phyloP scores from a whole-genome alignment of 768 basidiomycete genomes.

The Trametes cubensis region DNA sequence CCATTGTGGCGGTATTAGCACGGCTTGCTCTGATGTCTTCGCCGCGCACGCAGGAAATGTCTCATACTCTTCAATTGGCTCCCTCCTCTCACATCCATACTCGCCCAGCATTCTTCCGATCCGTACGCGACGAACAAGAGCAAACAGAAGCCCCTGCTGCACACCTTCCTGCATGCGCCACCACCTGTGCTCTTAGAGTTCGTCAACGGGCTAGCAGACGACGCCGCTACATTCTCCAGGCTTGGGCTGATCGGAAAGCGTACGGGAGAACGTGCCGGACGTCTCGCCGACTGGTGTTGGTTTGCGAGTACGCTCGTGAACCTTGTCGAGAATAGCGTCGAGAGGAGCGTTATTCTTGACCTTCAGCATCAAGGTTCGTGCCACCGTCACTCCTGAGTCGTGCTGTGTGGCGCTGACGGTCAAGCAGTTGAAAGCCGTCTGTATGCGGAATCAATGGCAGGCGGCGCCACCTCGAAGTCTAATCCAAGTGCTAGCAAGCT shows the following conservation, averaged over 20 bases:
- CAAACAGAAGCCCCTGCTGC: conserved; percentile 60
- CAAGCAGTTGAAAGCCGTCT: conserved; percentile 67
- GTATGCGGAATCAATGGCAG: conserved; percentile 73
- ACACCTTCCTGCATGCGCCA: conserved; percentile 75
- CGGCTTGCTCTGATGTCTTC: background rate
- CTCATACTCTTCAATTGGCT: conserved; percentile 87
- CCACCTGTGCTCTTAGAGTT: conserved; percentile 83
- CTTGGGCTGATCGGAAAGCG: conserved; percentile 70
- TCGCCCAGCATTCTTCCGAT: conserved; percentile 69
- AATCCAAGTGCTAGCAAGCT: conserved; percentile 57
- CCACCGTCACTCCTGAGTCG: background rate
- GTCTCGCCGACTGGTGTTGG: conserved; percentile 88
- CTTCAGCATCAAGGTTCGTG: conserved; percentile 62
- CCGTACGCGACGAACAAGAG: conserved; percentile 49
- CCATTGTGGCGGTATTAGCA: background rate
- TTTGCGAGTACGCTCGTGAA: conserved; percentile 76
- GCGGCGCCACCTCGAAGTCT: conserved; percentile 69
- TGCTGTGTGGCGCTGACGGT: conserved; percentile 5
- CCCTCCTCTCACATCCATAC: conserved; percentile 68
- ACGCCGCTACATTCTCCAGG: conserved; percentile 73
- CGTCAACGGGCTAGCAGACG: conserved; percentile 73
- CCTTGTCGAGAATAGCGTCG: conserved; percentile 82
- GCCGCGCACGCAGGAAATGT: conserved; percentile 58
- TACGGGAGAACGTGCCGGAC: conserved; percentile 68
- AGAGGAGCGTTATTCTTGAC: conserved; percentile 68